Evolutionary conservation across 2,329 filamentous ascomycete genomes (phyloP).

Genomic region (Calonectria henricotiae): DNA sequence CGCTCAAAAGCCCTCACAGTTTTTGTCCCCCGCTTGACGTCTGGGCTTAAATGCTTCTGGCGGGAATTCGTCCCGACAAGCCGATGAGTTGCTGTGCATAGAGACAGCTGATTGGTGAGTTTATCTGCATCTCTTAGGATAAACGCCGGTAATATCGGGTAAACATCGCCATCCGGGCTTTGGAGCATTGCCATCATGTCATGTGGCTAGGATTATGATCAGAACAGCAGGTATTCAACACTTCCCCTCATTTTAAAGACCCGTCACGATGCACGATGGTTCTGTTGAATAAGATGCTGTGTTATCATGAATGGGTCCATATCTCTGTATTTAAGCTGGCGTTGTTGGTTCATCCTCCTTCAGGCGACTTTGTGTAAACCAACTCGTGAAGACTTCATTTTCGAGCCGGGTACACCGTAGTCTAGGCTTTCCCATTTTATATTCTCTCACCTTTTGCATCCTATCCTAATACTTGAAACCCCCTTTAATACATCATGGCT

Average conservation of each 20-base stretch:
- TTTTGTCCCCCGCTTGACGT: background rate
- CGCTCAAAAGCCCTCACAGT: background rate
- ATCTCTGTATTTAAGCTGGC: slow-evolving; percentile 21
- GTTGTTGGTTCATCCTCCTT: background rate
- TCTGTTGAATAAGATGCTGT: background rate
- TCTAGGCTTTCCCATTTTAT: background rate
- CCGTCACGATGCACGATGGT: slow-evolving; percentile 12
- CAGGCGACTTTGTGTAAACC: background rate
- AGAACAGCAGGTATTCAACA: slow-evolving; percentile 19
- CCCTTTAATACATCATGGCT: slow-evolving; percentile 58
- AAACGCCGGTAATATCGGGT: slow-evolving; percentile 30
- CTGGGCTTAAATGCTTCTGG: background rate
- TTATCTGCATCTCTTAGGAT: slow-evolving; percentile 2
- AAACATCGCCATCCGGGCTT: slow-evolving; percentile 27
- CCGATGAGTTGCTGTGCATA: slow-evolving; percentile 2
- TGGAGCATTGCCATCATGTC: slow-evolving; percentile 22
- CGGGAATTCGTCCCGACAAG: slow-evolving; percentile 32
- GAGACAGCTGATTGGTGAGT: slow-evolving; percentile 22
- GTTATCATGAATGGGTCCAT: slow-evolving; percentile 1
- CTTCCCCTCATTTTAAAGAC: slow-evolving; percentile 10
- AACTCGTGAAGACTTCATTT: slow-evolving; percentile 5
- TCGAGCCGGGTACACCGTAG: background rate
- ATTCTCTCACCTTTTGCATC: too few species aligned
- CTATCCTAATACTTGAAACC: too few species aligned
- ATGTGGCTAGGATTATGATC: slow-evolving; percentile 22